These are phyloP conservation scores for Falciphora oryzae DNA, from an alignment of 2,329 filamentous ascomycete genomes.

Conservation along the genomic window DNA sequence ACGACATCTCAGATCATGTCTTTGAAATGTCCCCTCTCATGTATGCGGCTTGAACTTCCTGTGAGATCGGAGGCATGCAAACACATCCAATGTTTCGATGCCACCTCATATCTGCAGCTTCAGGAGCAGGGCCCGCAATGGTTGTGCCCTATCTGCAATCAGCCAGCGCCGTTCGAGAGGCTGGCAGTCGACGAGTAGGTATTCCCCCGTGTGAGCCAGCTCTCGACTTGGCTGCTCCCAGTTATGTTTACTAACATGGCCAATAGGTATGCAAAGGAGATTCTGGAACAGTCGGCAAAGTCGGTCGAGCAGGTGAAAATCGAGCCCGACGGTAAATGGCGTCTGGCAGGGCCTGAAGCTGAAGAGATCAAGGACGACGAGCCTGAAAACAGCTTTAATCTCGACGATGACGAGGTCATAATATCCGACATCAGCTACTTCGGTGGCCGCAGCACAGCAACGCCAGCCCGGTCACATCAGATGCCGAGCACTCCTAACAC, in stretches of 20 bases:
- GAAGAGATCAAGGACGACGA: constrained; percentile 23
- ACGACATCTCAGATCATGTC: constrained; percentile 85
- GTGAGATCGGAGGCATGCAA: constrained; percentile 74
- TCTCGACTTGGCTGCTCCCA: not conserved
- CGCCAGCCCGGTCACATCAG: constrained; percentile 24
- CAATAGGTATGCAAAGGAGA: constrained; percentile 76
- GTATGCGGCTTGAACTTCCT: constrained; percentile 72
- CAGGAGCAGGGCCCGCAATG: constrained; percentile 96
- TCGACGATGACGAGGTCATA: constrained; percentile 44
- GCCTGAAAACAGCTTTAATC: constrained; percentile 18
- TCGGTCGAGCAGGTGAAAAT: constrained; percentile 82
- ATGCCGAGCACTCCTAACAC: constrained; percentile 22
- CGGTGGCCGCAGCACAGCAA: constrained; percentile 28
- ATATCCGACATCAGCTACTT: constrained; percentile 38
- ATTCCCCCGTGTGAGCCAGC: not conserved
- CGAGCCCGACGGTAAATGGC: constrained; percentile 80
- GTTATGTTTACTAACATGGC: constrained; percentile 14
- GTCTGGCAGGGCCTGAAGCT: constrained; percentile 29
- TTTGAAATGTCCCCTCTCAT: constrained; percentile 87
- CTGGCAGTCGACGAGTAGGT: constrained; percentile 81
- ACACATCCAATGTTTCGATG: constrained; percentile 95
- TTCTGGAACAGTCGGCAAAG: constrained; percentile 65
- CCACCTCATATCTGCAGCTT: constrained; percentile 81
- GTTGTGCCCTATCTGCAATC: constrained; percentile 93
- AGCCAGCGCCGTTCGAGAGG: constrained; percentile 70